These are phyloP conservation scores for Phytophthora agathidicida DNA, from an alignment of 352 stramenopile species.

Conservation along the genomic window DNA sequence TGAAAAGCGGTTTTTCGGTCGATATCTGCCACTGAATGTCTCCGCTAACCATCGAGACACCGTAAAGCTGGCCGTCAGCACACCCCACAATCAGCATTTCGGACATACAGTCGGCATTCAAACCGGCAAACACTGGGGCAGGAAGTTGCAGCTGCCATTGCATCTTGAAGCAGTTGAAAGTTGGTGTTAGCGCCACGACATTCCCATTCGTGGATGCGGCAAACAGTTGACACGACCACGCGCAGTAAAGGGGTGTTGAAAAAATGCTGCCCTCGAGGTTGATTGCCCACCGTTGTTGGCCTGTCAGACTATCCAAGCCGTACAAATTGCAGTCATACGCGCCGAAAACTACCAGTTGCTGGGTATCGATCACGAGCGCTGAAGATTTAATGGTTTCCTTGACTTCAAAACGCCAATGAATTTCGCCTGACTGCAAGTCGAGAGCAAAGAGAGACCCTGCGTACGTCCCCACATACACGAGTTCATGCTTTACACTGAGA, in stretches of 20 bases:
- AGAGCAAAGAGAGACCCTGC: conserved; percentile 54
- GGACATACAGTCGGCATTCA: conserved; percentile 24
- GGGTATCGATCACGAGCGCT: conserved; percentile 47
- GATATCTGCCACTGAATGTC: conserved; percentile 36
- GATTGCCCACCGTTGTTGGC: conserved; percentile 31
- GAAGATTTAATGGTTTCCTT: conserved; percentile 57
- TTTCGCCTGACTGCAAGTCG: conserved; percentile 33
- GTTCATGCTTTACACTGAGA: conserved; percentile 32
- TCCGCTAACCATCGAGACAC: conserved; percentile 30
- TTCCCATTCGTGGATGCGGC: conserved; percentile 47
- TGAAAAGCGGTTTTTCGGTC: conserved; percentile 65
- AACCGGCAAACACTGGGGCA: conserved; percentile 62
- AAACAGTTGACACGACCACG: conserved; percentile 30
- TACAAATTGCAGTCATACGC: conserved; percentile 62
- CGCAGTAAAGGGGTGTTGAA: conserved; percentile 43
- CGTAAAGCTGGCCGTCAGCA: conserved; percentile 55
- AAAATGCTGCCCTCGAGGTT: conserved; percentile 55
- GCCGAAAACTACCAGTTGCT: conserved; percentile 48
- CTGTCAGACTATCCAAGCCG: conserved; percentile 32
- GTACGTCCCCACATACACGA: conserved; percentile 65
- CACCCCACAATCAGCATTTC: conserved; percentile 51
- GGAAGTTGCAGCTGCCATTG: conserved; percentile 40
- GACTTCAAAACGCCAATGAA: conserved; percentile 42
- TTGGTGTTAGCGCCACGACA: conserved; percentile 27
- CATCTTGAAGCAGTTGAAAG: not conserved